Base-by-base conservation (phyloP, 139 green algal genomes). In the Marvania coccoides region DNA sequence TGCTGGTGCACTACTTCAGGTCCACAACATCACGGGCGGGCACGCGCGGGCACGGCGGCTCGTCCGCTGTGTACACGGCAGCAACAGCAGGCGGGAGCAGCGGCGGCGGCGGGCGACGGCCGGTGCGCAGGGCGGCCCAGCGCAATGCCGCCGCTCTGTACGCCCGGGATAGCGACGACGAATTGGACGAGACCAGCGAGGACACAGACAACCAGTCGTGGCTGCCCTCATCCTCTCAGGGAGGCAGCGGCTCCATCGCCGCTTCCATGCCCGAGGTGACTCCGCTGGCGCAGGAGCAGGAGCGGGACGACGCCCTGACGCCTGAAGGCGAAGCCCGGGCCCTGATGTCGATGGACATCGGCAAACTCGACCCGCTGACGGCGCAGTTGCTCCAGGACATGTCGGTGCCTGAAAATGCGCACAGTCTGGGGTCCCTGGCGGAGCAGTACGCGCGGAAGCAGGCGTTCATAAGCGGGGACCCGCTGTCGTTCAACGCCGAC, bases 1-100 rank as follows among this genome's bases (percentile, higher is more conserved):
- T 87, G 53, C 57, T 88, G 26, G 80, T 88, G 54, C 82, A 88
- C 58, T 88, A 88, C 64, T 65, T 88, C 7, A 63, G 61, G 23
- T 61, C 28, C 28, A 9, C 19, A 23, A 47, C 28, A 29, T 67
- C 37, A 23, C 58, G 72, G 6, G 65, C 55, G 7, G 19, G 10
- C 26, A 23, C 15, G 15, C 7, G 23, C 31, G 46, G 8, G 12
- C 28, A 6, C 29, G 29, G 58, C 31, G 58, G 30, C 30, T 5
- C 19, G 28, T 26, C 58, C 29, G 58, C 29, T 15, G 12, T 6
- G 5, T 12, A 15, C 12, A 2, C 58, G 7, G 8, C 31, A 6
- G 58, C 26, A 30, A 14, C 31, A 26, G 33, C 7, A 7, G 58
- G n/a, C 45, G 29, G 8, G 28, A 7, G 36, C 24, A 40, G 36